Evolutionary conservation across 2,329 filamentous ascomycete genomes (phyloP), one percentile per base, ranked within the genome.

Genomic region (Sclerotinia nivalis): DNA sequence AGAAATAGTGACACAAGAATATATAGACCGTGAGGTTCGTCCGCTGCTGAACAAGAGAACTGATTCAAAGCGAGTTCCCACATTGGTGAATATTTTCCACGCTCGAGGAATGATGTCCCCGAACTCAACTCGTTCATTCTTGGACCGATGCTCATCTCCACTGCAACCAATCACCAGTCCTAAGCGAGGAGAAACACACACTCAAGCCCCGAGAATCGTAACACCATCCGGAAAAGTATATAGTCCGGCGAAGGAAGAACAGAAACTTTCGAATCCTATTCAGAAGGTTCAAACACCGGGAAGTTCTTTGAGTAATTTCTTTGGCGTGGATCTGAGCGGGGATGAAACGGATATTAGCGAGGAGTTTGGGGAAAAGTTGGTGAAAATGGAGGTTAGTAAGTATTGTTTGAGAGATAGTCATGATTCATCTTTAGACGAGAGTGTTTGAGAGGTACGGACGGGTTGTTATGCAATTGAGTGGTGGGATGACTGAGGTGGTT

Each of bases 21-120:
- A 28, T 28, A 40, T 54, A 40, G 61, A 52, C n/a, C 18, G 13
- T 20, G 61, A 65, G 10, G 18, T 40, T 52, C 5, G n/a, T 28
- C 61, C 61, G 15, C n/a, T 28, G 18, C 15, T 49, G 22, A 65
- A 20, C n/a, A 43, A n/a, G 15, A 40, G 6, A 22, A 13, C 12
- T n/a, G 20, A 28, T 20, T 22, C 47, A 40, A 69, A 73, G 70
- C 49, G 58, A 28, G 70, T 73, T 45, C 68, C 69, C 13, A 70
- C 69, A 31, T 67, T 75, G 9, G 70, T 76, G 13, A 71, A 75
- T 28, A 70, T 75, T 6, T 75, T 75, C 62, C 73, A 76, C 55
- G 68, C 71, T 6, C 72, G 67, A 37, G 71, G 72, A 25, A 50
- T 75, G 28, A 73, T 74, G 71, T 64, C 72, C 15, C 37, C 68